Evolutionary conservation across 176 grass and related monocot species (phyloP), one percentile per base, ranked within the genome.

Genomic region (Bothriochloa decipiens): DNA sequence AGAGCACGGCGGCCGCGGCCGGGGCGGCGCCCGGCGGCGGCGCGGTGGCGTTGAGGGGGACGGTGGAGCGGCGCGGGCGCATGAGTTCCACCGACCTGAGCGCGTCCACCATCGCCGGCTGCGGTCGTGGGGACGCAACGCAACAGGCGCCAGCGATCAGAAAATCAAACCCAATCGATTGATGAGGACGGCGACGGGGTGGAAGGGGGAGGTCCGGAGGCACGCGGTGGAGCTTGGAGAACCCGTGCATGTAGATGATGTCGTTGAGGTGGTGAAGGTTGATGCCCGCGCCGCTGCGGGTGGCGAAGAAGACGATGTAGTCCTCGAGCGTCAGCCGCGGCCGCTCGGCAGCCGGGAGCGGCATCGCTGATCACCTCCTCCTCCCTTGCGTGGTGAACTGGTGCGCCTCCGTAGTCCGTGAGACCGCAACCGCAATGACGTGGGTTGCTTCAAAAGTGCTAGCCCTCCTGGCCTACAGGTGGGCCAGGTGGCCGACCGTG

Each of bases 221-320:
- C 8, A 7, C 20, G n/a, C 29, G 77, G 77, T 89, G 60, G 65
- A 75, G 8, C 82, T 62, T 89, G 18, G 28, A 3, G 84, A 94
- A 92, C n/a, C 78, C 92, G 82, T 94, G 92, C 87, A 92, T 88
- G 87, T 43, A 82, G 77, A 94, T 41, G 82, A 94, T 83, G 62
- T 65, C 78, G 70, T 90, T 87, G 82, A 94, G 69, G 12, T 78
- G 87, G 85, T 83, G 57, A 33, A 80, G 6, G 84, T 45, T 88
- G 58, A 94, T 63, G 40, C 72, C 41, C 13, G 32, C 4, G 68
- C 92, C 83, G 70, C 43, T 26, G 84, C 66, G 81, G 78, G 72
- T 83, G 77, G 68, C 43, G 88, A 92, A 92, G 90, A 90, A 94
- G 60, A 76, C 78, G 87, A 87, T 62, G 88, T 94, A 94, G 65